Conservation (phyloP, 345 rosid species). For the Zanthoxylum bungeanum region DNA sequence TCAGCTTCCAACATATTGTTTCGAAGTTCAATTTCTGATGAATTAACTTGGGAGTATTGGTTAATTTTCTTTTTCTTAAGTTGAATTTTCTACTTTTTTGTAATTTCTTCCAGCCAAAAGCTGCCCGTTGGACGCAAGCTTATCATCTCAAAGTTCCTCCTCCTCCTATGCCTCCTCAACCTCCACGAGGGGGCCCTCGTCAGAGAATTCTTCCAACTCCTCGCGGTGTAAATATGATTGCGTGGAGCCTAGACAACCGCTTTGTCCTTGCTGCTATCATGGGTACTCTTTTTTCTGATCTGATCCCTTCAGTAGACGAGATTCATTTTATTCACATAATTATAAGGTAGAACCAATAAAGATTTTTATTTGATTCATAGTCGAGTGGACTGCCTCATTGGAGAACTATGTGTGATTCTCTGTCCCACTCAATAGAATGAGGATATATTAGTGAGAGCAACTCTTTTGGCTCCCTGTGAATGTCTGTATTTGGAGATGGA, state of each 20-base stretch:
- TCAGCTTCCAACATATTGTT: background rate
- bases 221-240: constrained; percentile 97
- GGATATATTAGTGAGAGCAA: background rate
- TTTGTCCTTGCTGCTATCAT: constrained; percentile 99
- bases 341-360: background rate
- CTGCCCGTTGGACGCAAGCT: constrained; percentile 79
- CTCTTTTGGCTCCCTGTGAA: background rate
- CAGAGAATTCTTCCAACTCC: constrained; percentile 97
- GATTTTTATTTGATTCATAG: background rate
- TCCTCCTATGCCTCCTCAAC: constrained; percentile 95
- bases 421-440: background rate
- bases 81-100: constrained; percentile 8
- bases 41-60: background rate
- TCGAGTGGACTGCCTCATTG: background rate
- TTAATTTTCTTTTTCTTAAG: background rate
- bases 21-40: constrained; percentile 2
- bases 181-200: constrained; percentile 96
- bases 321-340: background rate
- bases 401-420: background rate
- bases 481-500: background rate
- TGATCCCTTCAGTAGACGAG: background rate
- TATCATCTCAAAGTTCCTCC: constrained; percentile 99
- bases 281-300: constrained; percentile 48
- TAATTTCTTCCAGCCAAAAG: constrained; percentile 60
- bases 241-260: constrained; percentile 98